Evolutionary conservation across 2,329 filamentous ascomycete genomes (phyloP), one percentile per base, ranked within the genome.

Genomic region (Hypoxylon sp.): DNA sequence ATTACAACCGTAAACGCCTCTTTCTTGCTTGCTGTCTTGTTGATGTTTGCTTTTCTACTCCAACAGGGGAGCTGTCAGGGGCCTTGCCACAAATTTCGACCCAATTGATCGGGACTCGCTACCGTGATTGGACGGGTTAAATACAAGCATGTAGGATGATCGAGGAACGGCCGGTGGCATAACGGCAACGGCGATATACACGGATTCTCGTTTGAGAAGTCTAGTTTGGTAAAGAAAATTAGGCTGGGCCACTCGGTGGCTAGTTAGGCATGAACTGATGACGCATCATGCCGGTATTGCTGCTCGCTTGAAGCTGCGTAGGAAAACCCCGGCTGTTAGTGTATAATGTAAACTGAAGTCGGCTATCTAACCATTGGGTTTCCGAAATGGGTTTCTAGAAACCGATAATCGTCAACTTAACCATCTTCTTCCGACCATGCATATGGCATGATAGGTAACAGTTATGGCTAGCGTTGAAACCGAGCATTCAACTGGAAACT

Each of bases 81-180:
- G 50, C 55, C 59, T 57, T 54, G 50, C 49, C 48, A 59, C 53
- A 66, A 55, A 64, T 72, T 72, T 71, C 57, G 70, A 68, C 70
- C 71, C 71, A 72, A 69, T 67, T 66, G 67, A 70, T 73, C 63
- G 69, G 69, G 57, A 67, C 63, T 64, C 49, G 49, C 17, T 13
- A 20, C 31, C 46, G 30, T 62, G 50, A 71, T 71, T 71, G 68
- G 69, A 50, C 20, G 56, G 25, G 48, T 61, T 53, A 51, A 50
- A 58, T 55, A 61, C 61, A 61, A 58, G 50, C 64, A 58, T 57
- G 58, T 59, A 60, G 40, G 63, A 42, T 57, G 54, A 56, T 64
- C 63, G 51, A 69, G 58, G 56, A 49, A 61, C 64, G 66, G 64
- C 54, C 61, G 55, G 62, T 59, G 44, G 48, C 67, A 69, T 72